These are phyloP conservation scores for Pilaira anomala DNA, from an alignment of 192 early-diverging fungal species.

Conservation along the genomic window DNA sequence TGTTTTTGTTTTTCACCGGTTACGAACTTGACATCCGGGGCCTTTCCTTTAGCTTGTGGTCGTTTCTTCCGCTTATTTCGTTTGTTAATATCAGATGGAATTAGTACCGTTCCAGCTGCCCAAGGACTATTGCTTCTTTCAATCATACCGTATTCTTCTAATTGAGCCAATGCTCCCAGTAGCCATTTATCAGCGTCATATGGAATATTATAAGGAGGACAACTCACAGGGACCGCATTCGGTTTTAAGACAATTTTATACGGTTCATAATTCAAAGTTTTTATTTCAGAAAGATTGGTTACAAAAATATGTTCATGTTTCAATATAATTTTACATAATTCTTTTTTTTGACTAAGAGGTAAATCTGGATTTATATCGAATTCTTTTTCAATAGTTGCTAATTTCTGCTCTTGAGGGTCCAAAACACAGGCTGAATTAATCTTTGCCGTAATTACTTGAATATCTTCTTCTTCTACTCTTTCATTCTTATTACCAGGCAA, in stretches of 20 bases:
- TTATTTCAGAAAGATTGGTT: neutral
- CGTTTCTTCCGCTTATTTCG: neutral
- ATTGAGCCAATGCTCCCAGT: neutral
- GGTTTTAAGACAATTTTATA: neutral
- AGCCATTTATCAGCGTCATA: neutral
- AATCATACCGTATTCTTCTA: neutral
- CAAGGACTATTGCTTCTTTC: neutral
- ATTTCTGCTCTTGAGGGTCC: too few species aligned
- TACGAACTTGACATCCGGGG: neutral
- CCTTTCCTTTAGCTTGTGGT: neutral
- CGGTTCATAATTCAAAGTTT: neutral
- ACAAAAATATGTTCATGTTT: neutral
- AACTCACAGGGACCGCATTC: neutral
- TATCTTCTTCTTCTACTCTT: too few species aligned
- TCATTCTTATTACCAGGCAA: too few species aligned
- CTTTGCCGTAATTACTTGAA: too few species aligned
- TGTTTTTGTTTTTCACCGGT: neutral
- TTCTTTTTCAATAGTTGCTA: too few species aligned
- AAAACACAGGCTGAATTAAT: too few species aligned
- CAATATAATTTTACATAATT: too few species aligned
- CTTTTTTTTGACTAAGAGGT: too few species aligned
- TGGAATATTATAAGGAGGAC: neutral
- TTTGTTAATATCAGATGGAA: constrained; percentile 4
- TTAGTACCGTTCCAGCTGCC: neutral
- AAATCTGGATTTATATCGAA: too few species aligned